Percentiles rank a stretch among this genome's conserved stretches.
Conservation (phyloP, 2,329 filamentous ascomycete species). For the Fusarium tanahbumbuense region DNA sequence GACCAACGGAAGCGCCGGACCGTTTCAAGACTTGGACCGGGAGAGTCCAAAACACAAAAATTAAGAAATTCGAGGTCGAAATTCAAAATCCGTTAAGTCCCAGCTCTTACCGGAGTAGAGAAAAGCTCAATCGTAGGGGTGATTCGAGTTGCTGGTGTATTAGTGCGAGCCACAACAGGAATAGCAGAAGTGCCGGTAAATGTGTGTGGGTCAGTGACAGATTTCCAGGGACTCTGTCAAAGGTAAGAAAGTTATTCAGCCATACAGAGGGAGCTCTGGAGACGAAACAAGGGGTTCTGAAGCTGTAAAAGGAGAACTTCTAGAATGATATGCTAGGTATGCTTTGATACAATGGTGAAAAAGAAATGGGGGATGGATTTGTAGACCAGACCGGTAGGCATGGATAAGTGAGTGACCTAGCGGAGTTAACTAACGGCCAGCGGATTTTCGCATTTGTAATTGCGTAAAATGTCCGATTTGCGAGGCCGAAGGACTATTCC, state of each 20-base stretch:
- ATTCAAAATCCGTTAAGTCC: constrained; percentile 11
- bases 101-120: constrained; percentile 10
- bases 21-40: constrained; percentile 38
- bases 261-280: not conserved
- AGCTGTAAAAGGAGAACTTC: constrained; percentile 4
- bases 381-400: not conserved
- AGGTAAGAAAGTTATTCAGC: not conserved
- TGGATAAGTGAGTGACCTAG: constrained; percentile 18
- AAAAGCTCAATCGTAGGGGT: constrained; percentile 21
- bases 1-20: constrained; percentile 44
- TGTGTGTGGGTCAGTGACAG: constrained; percentile 41
- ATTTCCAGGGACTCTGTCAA: constrained; percentile 8
- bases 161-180: constrained; percentile 43
- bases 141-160: constrained; percentile 32
- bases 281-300: constrained; percentile 6
- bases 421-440: constrained; percentile 38
- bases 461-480: constrained; percentile 44
- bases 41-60: constrained; percentile 26
- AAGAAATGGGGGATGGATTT: constrained; percentile 27
- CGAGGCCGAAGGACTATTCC: constrained; percentile 27
- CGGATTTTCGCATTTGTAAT: constrained; percentile 39
- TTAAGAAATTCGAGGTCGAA: constrained; percentile 4
- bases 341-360: constrained; percentile 13
- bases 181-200: constrained; percentile 33
- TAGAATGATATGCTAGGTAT: not conserved